phyloP scores from a whole-genome alignment of 2,329 filamentous ascomycete genomes.

The Nigrospora sphaerica region DNA sequence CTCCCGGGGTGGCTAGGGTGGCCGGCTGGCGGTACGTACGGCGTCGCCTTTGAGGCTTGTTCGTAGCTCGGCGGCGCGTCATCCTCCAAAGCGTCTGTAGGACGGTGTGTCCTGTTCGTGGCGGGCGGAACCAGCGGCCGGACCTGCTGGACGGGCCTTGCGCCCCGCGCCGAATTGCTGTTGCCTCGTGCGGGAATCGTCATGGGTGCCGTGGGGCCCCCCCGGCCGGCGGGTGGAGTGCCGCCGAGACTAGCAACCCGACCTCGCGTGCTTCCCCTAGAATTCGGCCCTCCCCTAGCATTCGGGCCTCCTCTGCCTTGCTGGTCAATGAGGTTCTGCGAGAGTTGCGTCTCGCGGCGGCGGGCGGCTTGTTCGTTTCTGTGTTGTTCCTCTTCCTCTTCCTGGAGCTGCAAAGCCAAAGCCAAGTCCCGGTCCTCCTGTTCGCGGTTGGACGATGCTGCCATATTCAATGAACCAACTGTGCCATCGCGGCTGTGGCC shows the following conservation, averaged over 20 bases:
- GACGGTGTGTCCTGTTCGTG: slow-evolving; percentile 25
- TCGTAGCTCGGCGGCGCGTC: slow-evolving; percentile 53
- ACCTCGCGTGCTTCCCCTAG: slow-evolving; percentile 3
- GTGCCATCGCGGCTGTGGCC: slow-evolving; percentile 11
- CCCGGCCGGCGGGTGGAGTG: slow-evolving; percentile 13
- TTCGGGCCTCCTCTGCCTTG: slow-evolving; percentile 34
- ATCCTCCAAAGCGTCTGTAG: slow-evolving; percentile 32
- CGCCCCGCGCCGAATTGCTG: slow-evolving; percentile 7
- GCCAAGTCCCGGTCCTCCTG: slow-evolving; percentile 85
- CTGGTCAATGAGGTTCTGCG: slow-evolving; percentile 64
- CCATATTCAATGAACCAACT: slow-evolving; percentile 9
- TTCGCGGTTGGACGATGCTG: slow-evolving; percentile 39
- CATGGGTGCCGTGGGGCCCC: slow-evolving; percentile 12
- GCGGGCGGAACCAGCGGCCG: slow-evolving; percentile 38
- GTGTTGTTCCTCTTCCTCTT: slow-evolving; percentile 81
- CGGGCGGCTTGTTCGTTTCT: slow-evolving; percentile 54
- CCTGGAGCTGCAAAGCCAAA: slow-evolving; percentile 84
- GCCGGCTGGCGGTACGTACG: slow-evolving; percentile 44
- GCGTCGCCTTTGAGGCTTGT: slow-evolving; percentile 43
- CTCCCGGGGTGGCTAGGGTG: slow-evolving; percentile 42
- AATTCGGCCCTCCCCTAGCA: slow-evolving; percentile 12
- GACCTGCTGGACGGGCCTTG: slow-evolving; percentile 28
- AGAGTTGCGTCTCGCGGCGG: slow-evolving; percentile 59
- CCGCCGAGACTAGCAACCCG: slow-evolving; percentile 5
- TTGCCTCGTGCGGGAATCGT: slow-evolving; percentile 10